Conservation (phyloP, 148 eudicot genomes). For the Amaranthus palmeri region DNA sequence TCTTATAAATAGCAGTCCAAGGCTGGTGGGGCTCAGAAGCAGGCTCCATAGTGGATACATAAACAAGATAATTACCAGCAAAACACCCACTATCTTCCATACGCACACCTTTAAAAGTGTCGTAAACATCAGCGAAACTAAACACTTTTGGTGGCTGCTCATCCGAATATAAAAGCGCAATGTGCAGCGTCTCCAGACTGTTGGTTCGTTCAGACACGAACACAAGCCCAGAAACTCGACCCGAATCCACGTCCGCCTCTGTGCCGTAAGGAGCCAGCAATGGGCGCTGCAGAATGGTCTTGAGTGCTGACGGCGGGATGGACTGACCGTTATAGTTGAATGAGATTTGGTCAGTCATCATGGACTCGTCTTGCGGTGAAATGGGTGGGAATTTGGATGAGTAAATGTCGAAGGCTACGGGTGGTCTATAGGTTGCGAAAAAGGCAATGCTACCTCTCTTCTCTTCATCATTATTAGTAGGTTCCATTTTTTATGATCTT, state of each 20-base stretch:
- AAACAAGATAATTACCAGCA: slow-evolving; percentile 13
- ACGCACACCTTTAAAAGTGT: background rate
- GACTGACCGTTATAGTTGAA: slow-evolving; percentile 22
- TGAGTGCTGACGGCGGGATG: slow-evolving; percentile 6
- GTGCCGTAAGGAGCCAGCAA: background rate
- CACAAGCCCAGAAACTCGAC: slow-evolving; percentile 4
- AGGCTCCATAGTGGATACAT: slow-evolving; percentile 20
- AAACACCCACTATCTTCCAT: slow-evolving; percentile 16
- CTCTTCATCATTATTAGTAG: background rate
- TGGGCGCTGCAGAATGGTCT: background rate
- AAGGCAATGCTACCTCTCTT: slow-evolving; percentile 19
- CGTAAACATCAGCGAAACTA: slow-evolving; percentile 18
- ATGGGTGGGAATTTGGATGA: background rate
- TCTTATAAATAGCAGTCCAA: slow-evolving; percentile 21
- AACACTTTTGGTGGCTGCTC: background rate
- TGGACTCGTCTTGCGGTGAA: background rate
- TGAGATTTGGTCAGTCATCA: slow-evolving; percentile 14
- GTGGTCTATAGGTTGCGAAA: slow-evolving; percentile 24
- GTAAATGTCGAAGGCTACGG: slow-evolving; percentile 20
- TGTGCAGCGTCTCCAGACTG: slow-evolving; percentile 18
- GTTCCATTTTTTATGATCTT: background rate
- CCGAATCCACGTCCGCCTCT: background rate
- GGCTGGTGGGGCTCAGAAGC: slow-evolving; percentile 14
- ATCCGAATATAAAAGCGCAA: background rate
- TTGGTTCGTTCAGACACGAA: slow-evolving; percentile 19